Conservation (phyloP, 768 basidiomycete genomes). For the Amanita phalloides region DNA sequence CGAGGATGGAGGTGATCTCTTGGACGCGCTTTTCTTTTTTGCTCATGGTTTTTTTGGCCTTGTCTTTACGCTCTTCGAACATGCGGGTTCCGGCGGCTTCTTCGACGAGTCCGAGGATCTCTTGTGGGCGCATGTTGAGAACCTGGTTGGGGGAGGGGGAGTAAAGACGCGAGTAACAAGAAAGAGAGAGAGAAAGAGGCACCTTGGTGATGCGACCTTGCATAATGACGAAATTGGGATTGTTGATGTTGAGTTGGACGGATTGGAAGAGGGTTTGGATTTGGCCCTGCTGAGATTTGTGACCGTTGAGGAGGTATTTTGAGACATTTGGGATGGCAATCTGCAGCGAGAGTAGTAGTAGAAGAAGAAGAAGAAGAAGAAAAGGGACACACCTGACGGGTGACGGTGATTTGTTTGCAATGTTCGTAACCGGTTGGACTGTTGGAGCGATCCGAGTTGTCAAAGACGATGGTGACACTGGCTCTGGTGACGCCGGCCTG, state of each 20-base stretch:
- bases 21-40: slow-evolving; percentile 96
- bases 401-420: slow-evolving; percentile 87
- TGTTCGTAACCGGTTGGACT: slow-evolving; percentile 79
- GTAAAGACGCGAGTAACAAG: background rate
- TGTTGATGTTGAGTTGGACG: slow-evolving; percentile 98
- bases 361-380: no score
- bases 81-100: slow-evolving; percentile 97
- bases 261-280: slow-evolving; percentile 92
- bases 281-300: slow-evolving; percentile 76
- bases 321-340: slow-evolving; percentile 89
- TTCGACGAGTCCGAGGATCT: slow-evolving; percentile 97
- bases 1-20: slow-evolving; percentile 70
- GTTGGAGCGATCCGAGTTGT: slow-evolving; percentile 83
- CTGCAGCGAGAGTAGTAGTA: slow-evolving; percentile 24
- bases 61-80: slow-evolving; percentile 98
- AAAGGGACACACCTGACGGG: slow-evolving; percentile 71
- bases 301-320: slow-evolving; percentile 94
- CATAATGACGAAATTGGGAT: slow-evolving; percentile 99
- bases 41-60: slow-evolving; percentile 89
- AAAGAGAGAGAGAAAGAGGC: slow-evolving; percentile 1
- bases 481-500: slow-evolving; percentile 97
- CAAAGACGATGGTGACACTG: slow-evolving; percentile 96
- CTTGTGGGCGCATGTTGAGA: slow-evolving; percentile 96
- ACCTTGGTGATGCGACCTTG: slow-evolving; percentile 99
- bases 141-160: slow-evolving; percentile 31